phyloP scores from a whole-genome alignment of 441 rosid species.

The Adansonia grandidieri region DNA sequence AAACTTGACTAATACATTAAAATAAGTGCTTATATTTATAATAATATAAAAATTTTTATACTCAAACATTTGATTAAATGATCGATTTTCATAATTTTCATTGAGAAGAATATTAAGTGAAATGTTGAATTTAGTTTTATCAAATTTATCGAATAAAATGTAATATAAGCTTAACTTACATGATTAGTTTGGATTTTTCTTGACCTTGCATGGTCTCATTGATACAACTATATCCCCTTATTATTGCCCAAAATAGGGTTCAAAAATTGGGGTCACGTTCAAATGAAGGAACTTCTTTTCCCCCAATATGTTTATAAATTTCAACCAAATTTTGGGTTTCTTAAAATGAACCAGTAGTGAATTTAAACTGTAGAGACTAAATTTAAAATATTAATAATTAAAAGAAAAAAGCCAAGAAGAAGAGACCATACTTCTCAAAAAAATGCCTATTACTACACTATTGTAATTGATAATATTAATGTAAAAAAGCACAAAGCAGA shows the following conservation, averaged over 20 bases:
- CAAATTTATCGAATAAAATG: not conserved
- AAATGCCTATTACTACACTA: not conserved
- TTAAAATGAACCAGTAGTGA: not conserved
- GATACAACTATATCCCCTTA: not conserved
- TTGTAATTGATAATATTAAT: slow-evolving; percentile 12
- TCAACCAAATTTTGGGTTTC: not conserved
- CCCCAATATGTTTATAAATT: not conserved
- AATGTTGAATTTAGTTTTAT: no score
- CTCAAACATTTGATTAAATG: no score
- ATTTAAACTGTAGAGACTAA: not conserved
- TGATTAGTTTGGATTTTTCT: not conserved
- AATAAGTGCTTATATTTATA: no score
- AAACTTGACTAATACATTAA: no score
- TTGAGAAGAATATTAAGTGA: not conserved
- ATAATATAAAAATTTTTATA: no score
- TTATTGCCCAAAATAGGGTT: no score
- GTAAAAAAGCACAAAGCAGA: slow-evolving; percentile 4
- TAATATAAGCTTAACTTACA: not conserved
- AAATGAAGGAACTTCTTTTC: not conserved
- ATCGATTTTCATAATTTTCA: no score
- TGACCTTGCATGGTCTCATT: not conserved
- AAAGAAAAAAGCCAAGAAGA: not conserved
- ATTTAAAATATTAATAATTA: no score
- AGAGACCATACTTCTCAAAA: not conserved
- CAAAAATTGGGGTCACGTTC: no score